These are phyloP conservation scores for Hypericum perforatum DNA, from an alignment of 345 rosid species.

Conservation along the genomic window DNA sequence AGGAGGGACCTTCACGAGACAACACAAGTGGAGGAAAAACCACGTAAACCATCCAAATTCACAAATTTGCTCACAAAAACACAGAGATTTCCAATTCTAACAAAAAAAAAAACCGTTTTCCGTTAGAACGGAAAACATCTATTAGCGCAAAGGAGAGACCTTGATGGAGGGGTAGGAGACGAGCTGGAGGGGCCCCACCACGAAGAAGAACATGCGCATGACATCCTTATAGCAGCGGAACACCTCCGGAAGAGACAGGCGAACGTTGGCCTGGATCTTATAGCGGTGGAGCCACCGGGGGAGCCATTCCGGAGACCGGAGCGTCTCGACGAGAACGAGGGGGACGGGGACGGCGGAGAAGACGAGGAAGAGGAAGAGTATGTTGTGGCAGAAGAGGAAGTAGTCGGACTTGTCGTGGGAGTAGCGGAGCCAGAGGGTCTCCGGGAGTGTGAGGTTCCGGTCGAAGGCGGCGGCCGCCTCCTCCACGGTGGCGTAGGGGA, in stretches of 20 bases:
- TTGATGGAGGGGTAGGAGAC: conserved; percentile 68
- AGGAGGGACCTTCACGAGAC: too few species aligned
- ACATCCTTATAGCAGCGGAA: conserved; percentile 71
- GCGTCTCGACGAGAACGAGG: conserved; percentile 35
- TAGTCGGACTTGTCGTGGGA: conserved; percentile 74
- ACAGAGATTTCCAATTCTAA: too few species aligned
- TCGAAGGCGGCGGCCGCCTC: conserved; percentile 64
- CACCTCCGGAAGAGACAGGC: conserved; percentile 45
- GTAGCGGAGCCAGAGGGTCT: conserved; percentile 78
- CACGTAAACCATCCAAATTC: too few species aligned
- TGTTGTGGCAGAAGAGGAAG: conserved; percentile 74
- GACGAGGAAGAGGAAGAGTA: conserved; percentile 52
- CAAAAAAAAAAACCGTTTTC: too few species aligned
- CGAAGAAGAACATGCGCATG: conserved; percentile 52
- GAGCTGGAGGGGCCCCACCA: conserved; percentile 86
- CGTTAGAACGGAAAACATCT: too few species aligned
- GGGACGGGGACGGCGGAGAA: conserved; percentile 78
- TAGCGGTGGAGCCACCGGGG: conserved; percentile 39
- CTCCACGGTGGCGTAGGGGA: conserved; percentile 50
- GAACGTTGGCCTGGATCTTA: conserved; percentile 90
- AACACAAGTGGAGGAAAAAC: too few species aligned
- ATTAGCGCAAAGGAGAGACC: conserved; percentile 23
- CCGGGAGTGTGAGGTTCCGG: conserved; percentile 58
- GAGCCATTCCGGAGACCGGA: conserved; percentile 30
- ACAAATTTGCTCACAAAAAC: too few species aligned